Base-by-base conservation (phyloP, 129 eudicot genomes). In the Flaveria bidentis region DNA sequence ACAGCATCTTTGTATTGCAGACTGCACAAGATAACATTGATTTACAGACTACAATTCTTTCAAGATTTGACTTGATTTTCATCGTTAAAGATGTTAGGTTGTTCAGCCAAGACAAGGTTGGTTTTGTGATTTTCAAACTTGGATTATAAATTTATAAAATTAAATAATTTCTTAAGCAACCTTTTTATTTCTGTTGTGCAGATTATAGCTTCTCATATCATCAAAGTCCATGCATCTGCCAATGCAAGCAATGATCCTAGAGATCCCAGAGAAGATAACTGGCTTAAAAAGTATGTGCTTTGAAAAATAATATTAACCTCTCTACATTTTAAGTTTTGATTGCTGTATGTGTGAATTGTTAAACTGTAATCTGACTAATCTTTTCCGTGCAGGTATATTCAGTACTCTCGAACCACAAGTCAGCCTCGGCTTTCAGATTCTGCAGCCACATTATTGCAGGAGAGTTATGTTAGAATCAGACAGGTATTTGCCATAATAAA, bases 21-120 rank as follows among this genome's bases (percentile, higher is more conserved):
- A 95, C 99, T 36, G 99, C 99, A 25, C 99, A 95, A 84, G 99
- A 95, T 79, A 95, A 95, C 87, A 95, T 95, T 80, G 99, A 95
- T 78, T 78, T 95, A 79, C 99, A 95, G 87, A 95, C 97, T 22
- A 95, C 99, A 69, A 95, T 95, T 83, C 97, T 95, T 64, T 95
- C 99, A 56, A 84, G 99, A 83, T 95, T 95, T 75, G 99, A 95
- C 81, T 62, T 95, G 6, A 95, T 95, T 71, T 95, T 95, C 71
- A 95, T 95, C 68, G 99, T 95, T 63, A 95, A 95, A 82, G 97
- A 95, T 74, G 77, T 91, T 73, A 87, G 92, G 81, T 83, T 83
- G 91, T 95, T 68, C 77, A 77, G 83, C 69, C 97, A 91, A 79
- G 99, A 95, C 86, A 87, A 86, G 99, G 97, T 92, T 82, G 42